Conservation (phyloP, 495 filamentous ascomycete species). For the Daldinia vernicosa region DNA sequence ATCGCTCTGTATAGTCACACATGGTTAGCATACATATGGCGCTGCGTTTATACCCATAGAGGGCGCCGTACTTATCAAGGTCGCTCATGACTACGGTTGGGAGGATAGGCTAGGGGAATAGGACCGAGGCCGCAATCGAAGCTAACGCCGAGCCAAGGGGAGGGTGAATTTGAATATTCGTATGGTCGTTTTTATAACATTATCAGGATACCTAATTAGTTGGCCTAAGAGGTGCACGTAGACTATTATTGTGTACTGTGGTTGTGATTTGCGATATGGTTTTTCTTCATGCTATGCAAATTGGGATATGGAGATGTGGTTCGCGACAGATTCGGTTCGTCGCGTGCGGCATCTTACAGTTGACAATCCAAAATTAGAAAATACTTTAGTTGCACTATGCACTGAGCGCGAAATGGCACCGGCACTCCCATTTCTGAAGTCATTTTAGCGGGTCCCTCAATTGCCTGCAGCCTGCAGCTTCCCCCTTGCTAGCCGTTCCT, state of each 20-base stretch:
- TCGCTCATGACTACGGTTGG: slow-evolving; percentile 74
- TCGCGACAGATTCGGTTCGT: slow-evolving; percentile 17
- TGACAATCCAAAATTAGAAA: slow-evolving; percentile 37
- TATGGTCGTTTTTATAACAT: slow-evolving; percentile 34
- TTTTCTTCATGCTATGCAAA: background rate
- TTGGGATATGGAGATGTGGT: background rate
- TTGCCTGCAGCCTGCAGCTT: slow-evolving; percentile 25
- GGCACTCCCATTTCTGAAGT: slow-evolving; percentile 23
- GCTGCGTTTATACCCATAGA: background rate
- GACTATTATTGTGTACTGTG: background rate
- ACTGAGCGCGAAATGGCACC: slow-evolving; percentile 19
- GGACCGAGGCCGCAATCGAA: slow-evolving; percentile 6
- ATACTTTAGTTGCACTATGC: background rate
- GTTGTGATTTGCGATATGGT: background rate
- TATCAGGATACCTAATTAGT: background rate
- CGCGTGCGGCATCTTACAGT: slow-evolving; percentile 23
- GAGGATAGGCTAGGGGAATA: background rate
- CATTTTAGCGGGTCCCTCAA: slow-evolving; percentile 28
- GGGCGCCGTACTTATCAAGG: slow-evolving; percentile 74
- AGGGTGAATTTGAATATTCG: background rate
- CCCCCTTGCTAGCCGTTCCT: background rate
- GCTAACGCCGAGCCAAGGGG: slow-evolving; percentile 16
- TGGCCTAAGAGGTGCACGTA: background rate
- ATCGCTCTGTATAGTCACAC: slow-evolving; percentile 72
- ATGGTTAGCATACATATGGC: slow-evolving; percentile 17